These are phyloP conservation scores for Podospora tetraspora DNA, from an alignment of 495 filamentous ascomycete species.

Conservation along the genomic window DNA sequence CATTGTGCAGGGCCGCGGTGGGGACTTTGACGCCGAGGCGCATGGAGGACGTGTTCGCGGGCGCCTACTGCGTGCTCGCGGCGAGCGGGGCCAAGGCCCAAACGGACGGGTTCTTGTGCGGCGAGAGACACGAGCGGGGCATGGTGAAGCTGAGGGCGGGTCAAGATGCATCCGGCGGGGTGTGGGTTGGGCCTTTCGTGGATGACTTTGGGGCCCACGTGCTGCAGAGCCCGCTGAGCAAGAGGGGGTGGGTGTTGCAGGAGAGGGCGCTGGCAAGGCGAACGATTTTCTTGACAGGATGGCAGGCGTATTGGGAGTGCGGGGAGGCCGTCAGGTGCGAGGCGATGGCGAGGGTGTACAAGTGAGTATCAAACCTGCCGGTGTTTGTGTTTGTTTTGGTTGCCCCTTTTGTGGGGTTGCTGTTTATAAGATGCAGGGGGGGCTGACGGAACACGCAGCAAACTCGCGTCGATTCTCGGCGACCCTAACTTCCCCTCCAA, in stretches of 20 bases:
- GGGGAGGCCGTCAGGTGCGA: constrained; percentile 36
- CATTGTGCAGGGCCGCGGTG: constrained; percentile 34
- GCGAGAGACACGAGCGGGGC: constrained; percentile 3
- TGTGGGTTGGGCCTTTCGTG: constrained; percentile 26
- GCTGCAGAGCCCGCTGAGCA: constrained; percentile 27
- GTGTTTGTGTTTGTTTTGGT: not conserved
- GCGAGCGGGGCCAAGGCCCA: constrained; percentile 25
- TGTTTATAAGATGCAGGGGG: not conserved
- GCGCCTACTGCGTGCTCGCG: constrained; percentile 32
- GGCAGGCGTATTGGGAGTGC: constrained; percentile 42
- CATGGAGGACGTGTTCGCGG: constrained; percentile 39
- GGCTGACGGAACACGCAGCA: constrained; percentile 13
- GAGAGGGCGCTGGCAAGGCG: constrained; percentile 37
- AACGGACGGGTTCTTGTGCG: constrained; percentile 25
- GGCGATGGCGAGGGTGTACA: constrained; percentile 26
- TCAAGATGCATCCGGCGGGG: not conserved
- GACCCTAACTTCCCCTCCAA: constrained; percentile 35
- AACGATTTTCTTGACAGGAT: constrained; percentile 39
- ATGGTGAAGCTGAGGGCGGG: not conserved
- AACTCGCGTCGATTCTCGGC: constrained; percentile 28
- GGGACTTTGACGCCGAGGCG: constrained; percentile 35
- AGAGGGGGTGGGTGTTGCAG: constrained; percentile 41
- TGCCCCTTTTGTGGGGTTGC: not conserved
- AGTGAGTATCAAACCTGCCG: constrained; percentile 24
- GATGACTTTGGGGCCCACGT: constrained; percentile 37